These are phyloP conservation scores for sorghum (Sorghum bicolor) DNA, from an alignment of 176 grass and related monocot species.

Conservation along the genomic window DNA sequence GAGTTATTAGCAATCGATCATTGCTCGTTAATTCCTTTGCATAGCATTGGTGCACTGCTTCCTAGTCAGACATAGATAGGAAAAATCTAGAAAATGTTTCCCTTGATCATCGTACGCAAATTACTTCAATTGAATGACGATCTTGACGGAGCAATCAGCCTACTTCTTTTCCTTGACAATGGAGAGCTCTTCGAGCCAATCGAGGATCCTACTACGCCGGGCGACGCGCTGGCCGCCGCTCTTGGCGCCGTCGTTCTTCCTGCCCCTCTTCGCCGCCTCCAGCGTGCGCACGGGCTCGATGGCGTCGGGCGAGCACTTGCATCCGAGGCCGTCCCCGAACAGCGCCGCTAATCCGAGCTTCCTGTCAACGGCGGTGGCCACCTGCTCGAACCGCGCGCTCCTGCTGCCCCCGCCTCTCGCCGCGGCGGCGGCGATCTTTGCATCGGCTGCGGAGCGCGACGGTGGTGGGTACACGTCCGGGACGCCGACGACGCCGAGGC, in stretches of 20 bases:
- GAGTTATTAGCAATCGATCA: neutral
- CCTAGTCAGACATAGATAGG: slow-evolving; percentile 9
- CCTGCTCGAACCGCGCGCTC: slow-evolving; percentile 24
- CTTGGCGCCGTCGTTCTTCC: slow-evolving; percentile 2
- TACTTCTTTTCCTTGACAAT: slow-evolving; percentile 40
- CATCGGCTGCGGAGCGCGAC: neutral
- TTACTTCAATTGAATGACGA: neutral
- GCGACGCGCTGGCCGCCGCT: neutral
- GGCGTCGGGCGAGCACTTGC: slow-evolving; percentile 62
- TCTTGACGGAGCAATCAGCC: neutral
- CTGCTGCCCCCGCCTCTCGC: slow-evolving; percentile 17
- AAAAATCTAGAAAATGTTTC: neutral
- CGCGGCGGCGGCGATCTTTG: neutral
- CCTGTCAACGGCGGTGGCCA: slow-evolving; percentile 6
- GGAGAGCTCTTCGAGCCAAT: slow-evolving; percentile 60
- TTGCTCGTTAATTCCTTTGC: neutral
- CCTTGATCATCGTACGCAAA: slow-evolving; percentile 21
- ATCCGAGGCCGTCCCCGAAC: slow-evolving; percentile 27
- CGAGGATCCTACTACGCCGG: slow-evolving; percentile 34
- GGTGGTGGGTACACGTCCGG: slow-evolving; percentile 46
- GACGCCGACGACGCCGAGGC: slow-evolving; percentile 52
- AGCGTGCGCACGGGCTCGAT: slow-evolving; percentile 22
- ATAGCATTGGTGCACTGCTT: neutral
- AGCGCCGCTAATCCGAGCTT: neutral
- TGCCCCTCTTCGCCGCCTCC: slow-evolving; percentile 5